Base-by-base conservation (phyloP, 1,139 yeast genomes). In the Wickerhamomyces sp. region DNA sequence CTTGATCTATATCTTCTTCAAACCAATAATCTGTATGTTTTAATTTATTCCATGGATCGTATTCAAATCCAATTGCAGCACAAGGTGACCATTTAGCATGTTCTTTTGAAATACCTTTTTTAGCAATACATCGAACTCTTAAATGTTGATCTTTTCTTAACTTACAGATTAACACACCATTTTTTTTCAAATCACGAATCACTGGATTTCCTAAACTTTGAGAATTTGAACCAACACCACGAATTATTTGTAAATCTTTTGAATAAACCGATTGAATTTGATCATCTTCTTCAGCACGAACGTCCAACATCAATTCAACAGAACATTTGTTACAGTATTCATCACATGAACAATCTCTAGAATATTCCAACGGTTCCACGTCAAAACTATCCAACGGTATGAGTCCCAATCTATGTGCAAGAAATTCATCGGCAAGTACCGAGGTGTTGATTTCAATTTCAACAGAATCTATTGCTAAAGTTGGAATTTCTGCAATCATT, bases 41-140 rank as follows among this genome's bases (percentile, higher is more conserved):
- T 50, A 93, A 71, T 63, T 91, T 93, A 62, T 91, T 91, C 95
- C 96, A 91, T n/a, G 99, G 99, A 57, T 91, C 99, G 55, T 91
- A 91, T 62, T 91, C 99, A 54, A 91, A 91, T 17, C 95, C 97
- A 38, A 93, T 74, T n/a, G 98, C 98, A 0, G 96, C 75, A 49
- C 95, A 85, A 2, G 98, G 96, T 6, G 94, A 82, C 98, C 98
- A 91, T 57, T 91, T 91, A 35, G 98, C 96, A 56, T 91, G 99
- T 59, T 91, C 99, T 59, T 93, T 91, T 29, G 97, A 89, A 42
- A 93, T 91, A 29, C 99, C 98, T 66, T 91, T 91, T 61, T 93
- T 91, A 36, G 99, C 98, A 45, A 91, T 84, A 63, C 99, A 91
- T 45, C 84, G 80, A 42, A 91, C 65, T 48, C 84, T 74, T 49